Evolutionary conservation across 192 early-diverging fungal genomes (phyloP).

Genomic region (Thoreauomyces humboldtii): DNA sequence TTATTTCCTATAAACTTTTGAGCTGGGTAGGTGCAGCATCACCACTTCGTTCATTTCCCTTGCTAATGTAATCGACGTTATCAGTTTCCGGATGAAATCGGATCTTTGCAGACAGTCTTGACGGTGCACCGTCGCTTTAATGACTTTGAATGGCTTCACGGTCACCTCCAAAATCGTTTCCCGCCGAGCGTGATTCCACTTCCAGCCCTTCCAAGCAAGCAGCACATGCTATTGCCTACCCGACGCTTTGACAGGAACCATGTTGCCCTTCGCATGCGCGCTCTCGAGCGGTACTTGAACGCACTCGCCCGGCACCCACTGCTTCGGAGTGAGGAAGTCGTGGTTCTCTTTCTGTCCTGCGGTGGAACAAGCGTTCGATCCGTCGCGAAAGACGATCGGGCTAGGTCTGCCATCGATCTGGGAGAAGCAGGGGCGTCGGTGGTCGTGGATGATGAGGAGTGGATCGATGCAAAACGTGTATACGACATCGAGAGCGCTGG

Average conservation of each 20-base stretch:
- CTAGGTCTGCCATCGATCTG: too few species aligned
- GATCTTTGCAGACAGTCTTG: background rate
- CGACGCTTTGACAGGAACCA: slow-evolving; percentile 14
- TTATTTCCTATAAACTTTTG: slow-evolving; percentile 11
- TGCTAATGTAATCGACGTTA: background rate
- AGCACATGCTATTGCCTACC: background rate
- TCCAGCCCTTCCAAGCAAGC: slow-evolving; percentile 16
- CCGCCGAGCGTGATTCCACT: slow-evolving; percentile 17
- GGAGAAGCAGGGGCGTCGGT: too few species aligned
- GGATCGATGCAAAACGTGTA: background rate
- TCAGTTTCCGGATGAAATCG: slow-evolving; percentile 20
- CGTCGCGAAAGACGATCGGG: slow-evolving; percentile 1
- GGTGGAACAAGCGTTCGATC: slow-evolving; percentile 18
- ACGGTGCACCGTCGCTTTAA: slow-evolving; percentile 25
- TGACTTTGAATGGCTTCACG: slow-evolving; percentile 29
- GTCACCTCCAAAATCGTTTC: slow-evolving; percentile 13
- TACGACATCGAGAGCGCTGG: slow-evolving; percentile 9
- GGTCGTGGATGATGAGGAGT: slow-evolving; percentile 25
- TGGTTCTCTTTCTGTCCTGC: slow-evolving; percentile 23
- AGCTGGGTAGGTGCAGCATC: slow-evolving; percentile 20
- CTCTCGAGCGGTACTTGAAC: slow-evolving; percentile 21
- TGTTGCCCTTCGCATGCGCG: slow-evolving; percentile 10
- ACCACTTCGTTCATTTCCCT: background rate
- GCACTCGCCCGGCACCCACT: slow-evolving; percentile 16
- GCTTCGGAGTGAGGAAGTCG: slow-evolving; percentile 13